Percentiles rank a stretch among this genome's conserved stretches.
These are phyloP conservation scores for Cryptococcus sp. DNA, from an alignment of 1,284 basidiomycete species.

Conservation along the genomic window DNA sequence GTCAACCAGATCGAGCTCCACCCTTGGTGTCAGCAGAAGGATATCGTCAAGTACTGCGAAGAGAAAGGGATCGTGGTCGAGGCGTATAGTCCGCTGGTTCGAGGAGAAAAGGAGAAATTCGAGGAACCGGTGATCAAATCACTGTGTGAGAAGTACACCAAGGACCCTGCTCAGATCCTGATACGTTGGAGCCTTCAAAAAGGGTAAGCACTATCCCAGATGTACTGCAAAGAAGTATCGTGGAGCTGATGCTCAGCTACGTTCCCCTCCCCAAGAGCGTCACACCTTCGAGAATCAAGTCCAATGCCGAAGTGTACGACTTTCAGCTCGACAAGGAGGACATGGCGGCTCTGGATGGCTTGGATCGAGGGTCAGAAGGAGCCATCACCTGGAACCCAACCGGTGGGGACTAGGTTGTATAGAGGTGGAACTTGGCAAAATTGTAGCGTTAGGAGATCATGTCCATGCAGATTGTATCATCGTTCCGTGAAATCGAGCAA, in stretches of 20 bases:
- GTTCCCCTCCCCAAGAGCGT: constrained; percentile 71
- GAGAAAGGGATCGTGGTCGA: constrained; percentile 64
- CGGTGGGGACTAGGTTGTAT: constrained; percentile 38
- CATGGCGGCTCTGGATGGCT: constrained; percentile 56
- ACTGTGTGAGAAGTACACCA: constrained; percentile 59
- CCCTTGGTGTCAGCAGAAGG: constrained; percentile 73
- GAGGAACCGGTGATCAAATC: constrained; percentile 54
- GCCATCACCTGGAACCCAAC: constrained; percentile 66
- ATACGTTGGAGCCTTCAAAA: constrained; percentile 78
- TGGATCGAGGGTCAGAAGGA: constrained; percentile 61
- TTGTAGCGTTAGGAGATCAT: no score
- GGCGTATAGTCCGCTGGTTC: constrained; percentile 69
- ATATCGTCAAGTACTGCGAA: constrained; percentile 70
- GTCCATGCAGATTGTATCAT: no score
- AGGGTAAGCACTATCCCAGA: constrained; percentile 52
- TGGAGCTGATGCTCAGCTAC: constrained; percentile 47
- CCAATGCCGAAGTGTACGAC: constrained; percentile 64
- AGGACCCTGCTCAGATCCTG: constrained; percentile 65
- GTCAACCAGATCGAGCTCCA: constrained; percentile 87
- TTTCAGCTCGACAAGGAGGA: constrained; percentile 62
- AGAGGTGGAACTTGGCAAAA: no score
- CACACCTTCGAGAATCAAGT: constrained; percentile 60
- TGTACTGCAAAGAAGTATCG: no score
- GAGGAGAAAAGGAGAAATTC: constrained; percentile 52
- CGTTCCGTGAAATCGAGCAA: no score